phyloP scores from a whole-genome alignment of 495 filamentous ascomycete species.

The Aspergillus avenaceus region DNA sequence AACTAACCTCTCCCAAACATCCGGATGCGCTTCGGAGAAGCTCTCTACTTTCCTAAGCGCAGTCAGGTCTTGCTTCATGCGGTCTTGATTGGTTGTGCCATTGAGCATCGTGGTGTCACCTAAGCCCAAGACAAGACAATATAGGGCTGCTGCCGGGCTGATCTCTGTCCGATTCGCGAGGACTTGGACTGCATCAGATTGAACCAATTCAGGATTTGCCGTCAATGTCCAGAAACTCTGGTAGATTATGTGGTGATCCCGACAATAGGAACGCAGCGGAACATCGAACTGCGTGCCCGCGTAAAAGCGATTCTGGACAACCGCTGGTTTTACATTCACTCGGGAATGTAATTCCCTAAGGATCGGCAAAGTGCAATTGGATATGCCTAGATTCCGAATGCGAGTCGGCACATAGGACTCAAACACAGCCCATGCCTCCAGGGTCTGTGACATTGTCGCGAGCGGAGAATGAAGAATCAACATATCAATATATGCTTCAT shows the following conservation, averaged over 20 bases:
- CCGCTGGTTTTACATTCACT: conserved; percentile 49
- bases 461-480: conserved; percentile 71
- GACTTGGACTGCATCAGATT: conserved; percentile 43
- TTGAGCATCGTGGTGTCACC: conserved; percentile 58
- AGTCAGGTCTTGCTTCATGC: conserved; percentile 65
- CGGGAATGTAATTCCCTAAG: conserved; percentile 46
- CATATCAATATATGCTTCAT: conserved; percentile 63
- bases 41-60: conserved; percentile 45
- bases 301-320: conserved; percentile 77
- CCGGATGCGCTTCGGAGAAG: conserved; percentile 40
- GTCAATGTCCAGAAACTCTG: conserved; percentile 80
- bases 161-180: conserved; percentile 47
- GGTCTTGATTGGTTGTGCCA: conserved; percentile 59
- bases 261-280: conserved; percentile 58
- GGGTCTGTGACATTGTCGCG: conserved; percentile 50
- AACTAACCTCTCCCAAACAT: conserved; percentile 43
- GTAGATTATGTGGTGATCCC: conserved; percentile 56
- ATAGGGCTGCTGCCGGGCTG: conserved; percentile 56
- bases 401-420: conserved; percentile 59
- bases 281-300: conserved; percentile 56
- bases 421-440: conserved; percentile 61
- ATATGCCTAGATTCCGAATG: conserved; percentile 68
- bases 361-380: conserved; percentile 56
- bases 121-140: conserved; percentile 62
- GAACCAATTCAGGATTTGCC: conserved; percentile 60